A percentile compares a stretch with the other conserved stretches of the same genome.
Conservation (phyloP, 371 early-diverging fungal genomes). For the Nematocida sp. region DNA sequence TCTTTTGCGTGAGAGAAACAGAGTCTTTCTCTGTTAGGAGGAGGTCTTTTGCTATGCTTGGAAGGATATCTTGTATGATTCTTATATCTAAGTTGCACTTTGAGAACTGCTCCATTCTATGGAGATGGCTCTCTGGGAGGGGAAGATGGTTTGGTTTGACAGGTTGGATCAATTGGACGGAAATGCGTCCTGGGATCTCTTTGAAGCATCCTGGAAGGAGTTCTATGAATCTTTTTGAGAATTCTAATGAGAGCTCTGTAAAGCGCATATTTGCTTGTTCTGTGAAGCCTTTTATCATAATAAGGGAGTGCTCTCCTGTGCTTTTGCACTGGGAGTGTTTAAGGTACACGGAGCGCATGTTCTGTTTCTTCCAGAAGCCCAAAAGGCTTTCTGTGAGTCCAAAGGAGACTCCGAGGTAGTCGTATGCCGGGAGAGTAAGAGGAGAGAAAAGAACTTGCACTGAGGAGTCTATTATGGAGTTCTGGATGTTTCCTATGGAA, state of each 20-base stretch:
- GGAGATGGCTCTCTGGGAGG: neutral
- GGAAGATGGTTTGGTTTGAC: neutral
- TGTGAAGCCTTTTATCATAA: constrained; percentile 24
- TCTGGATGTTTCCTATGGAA: neutral
- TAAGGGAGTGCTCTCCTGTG: constrained; percentile 71
- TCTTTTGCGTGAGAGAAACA: constrained; percentile 42
- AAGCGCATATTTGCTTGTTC: neutral
- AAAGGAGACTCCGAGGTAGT: constrained; percentile 91
- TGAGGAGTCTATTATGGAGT: neutral
- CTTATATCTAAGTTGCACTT: constrained; percentile 38
- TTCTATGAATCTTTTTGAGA: constrained; percentile 36
- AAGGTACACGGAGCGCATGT: constrained; percentile 83
- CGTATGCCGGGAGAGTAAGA: constrained; percentile 69
- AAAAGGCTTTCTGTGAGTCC: constrained; percentile 80
- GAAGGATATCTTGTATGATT: constrained; percentile 43
- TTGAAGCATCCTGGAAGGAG: constrained; percentile 47
- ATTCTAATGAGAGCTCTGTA: neutral
- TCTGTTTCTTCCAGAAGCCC: constrained; percentile 88
- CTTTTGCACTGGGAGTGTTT: constrained; percentile 88
- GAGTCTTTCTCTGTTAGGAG: neutral
- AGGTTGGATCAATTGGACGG: constrained; percentile 29
- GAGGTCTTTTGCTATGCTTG: constrained; percentile 24
- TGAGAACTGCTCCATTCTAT: constrained; percentile 35
- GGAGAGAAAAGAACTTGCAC: neutral
- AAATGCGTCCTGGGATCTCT: neutral